Percentiles rank a stretch among this genome's conserved stretches.
phyloP scores from a whole-genome alignment of 2,329 filamentous ascomycete genomes.

The Tolypocladium ovalisporum region DNA sequence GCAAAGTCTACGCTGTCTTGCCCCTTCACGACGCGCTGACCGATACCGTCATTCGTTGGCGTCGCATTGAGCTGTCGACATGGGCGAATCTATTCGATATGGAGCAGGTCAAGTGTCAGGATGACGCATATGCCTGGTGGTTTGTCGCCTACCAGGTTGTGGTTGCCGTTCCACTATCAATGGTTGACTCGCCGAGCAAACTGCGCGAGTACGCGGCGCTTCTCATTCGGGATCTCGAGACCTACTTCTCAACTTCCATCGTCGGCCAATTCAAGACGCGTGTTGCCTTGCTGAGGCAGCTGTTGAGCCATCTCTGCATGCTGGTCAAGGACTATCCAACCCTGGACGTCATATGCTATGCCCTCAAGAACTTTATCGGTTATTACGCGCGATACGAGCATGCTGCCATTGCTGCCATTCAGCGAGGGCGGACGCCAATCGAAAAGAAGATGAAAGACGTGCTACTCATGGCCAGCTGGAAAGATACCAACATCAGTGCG shows the following conservation, averaged over 20 bases:
- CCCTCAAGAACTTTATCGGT: constrained; percentile 64
- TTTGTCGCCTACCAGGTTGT: constrained; percentile 91
- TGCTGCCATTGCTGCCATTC: constrained; percentile 52
- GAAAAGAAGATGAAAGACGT: constrained; percentile 91
- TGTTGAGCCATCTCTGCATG: constrained; percentile 53
- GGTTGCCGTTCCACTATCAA: constrained; percentile 60
- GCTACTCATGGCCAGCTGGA: constrained; percentile 92
- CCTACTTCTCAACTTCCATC: constrained; percentile 69
- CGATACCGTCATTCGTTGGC: constrained; percentile 74
- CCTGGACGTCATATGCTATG: constrained; percentile 48
- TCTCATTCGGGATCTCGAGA: constrained; percentile 64
- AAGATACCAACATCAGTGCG: constrained; percentile 89
- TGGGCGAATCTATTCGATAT: constrained; percentile 85
- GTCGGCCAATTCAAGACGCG: constrained; percentile 72
- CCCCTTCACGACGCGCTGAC: constrained; percentile 69
- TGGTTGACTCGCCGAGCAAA: constrained; percentile 47
- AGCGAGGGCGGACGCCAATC: constrained; percentile 57
- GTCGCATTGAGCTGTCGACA: constrained; percentile 79
- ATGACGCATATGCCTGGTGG: constrained; percentile 86
- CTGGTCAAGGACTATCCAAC: constrained; percentile 47
- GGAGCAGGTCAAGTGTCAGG: constrained; percentile 64
- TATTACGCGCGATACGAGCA: constrained; percentile 65
- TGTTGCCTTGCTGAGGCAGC: constrained; percentile 56
- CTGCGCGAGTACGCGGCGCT: constrained; percentile 54
- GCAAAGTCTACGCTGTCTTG: constrained; percentile 61